Percentiles rank a stretch among this genome's conserved stretches.
phyloP scores from a whole-genome alignment of 1,284 basidiomycete genomes.

The Heterobasidion annosum region DNA sequence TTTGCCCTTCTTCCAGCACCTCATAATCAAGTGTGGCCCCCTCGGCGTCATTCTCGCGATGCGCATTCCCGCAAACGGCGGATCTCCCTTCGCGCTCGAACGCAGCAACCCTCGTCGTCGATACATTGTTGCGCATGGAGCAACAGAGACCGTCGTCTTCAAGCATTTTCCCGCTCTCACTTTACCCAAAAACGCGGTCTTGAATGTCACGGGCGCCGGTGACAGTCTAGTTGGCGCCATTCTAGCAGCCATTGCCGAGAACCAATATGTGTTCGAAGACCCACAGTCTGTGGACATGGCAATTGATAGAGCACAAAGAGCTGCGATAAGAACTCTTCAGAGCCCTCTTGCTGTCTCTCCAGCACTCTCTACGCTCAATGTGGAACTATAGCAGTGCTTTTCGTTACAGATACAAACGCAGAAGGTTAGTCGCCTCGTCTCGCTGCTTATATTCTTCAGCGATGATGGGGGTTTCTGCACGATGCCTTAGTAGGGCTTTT shows the following conservation, averaged over 20 bases:
- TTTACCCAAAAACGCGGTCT: slow-evolving; percentile 31
- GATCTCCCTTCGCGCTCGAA: slow-evolving; percentile 36
- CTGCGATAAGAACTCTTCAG: slow-evolving; percentile 56
- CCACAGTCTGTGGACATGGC: slow-evolving; percentile 25
- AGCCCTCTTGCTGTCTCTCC: slow-evolving; percentile 62
- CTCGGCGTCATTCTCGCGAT: slow-evolving; percentile 58
- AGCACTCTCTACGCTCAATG: slow-evolving; percentile 29
- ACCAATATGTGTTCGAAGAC: slow-evolving; percentile 37
- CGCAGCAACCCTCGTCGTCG: slow-evolving; percentile 37
- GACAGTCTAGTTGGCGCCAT: slow-evolving; percentile 82
- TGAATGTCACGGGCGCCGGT: slow-evolving; percentile 86
- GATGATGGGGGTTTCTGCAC: no score
- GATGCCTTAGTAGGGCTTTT: no score
- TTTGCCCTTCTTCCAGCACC: slow-evolving; percentile 72
- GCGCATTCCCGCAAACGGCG: slow-evolving; percentile 36
- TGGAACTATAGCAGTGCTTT: slow-evolving; percentile 1
- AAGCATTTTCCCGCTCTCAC: slow-evolving; percentile 61
- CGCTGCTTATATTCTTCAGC: no score
- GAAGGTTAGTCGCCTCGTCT: no score
- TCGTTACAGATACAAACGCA: no score
- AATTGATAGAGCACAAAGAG: slow-evolving; percentile 49
- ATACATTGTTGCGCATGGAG: slow-evolving; percentile 42
- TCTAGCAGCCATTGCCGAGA: slow-evolving; percentile 42
- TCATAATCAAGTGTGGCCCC: slow-evolving; percentile 79
- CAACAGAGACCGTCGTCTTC: slow-evolving; percentile 43